phyloP scores from a whole-genome alignment of 768 basidiomycete genomes.

The Hydnum rufescens region DNA sequence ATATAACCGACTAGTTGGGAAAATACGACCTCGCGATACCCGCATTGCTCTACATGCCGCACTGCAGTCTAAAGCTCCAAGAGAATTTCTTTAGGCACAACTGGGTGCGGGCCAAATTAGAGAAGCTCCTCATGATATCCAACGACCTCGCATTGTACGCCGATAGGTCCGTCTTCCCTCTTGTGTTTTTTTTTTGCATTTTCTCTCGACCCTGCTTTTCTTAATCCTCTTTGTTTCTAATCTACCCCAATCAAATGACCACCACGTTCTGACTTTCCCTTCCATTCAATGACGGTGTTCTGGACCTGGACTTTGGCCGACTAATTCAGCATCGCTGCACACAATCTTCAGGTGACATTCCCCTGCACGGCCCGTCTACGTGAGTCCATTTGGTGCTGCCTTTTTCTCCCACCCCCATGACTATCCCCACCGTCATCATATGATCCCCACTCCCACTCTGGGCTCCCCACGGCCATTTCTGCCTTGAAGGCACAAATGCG shows the following conservation, averaged over 20 bases:
- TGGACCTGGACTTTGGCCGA: too few species aligned
- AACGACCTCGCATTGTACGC: slow-evolving; percentile 48
- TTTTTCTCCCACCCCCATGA: background rate
- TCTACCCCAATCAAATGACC: background rate
- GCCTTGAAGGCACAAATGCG: background rate
- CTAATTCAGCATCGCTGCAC: background rate
- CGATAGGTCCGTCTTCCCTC: slow-evolving; percentile 30
- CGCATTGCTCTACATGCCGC: slow-evolving; percentile 50
- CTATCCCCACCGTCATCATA: too few species aligned
- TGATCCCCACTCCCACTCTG: too few species aligned
- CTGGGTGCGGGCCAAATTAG: slow-evolving; percentile 30
- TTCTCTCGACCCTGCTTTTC: background rate
- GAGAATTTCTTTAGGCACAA: slow-evolving; percentile 43
- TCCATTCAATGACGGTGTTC: too few species aligned
- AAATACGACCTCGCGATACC: slow-evolving; percentile 17
- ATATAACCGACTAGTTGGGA: slow-evolving; percentile 3
- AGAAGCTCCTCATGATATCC: slow-evolving; percentile 36
- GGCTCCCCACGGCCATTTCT: background rate
- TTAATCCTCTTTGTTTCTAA: background rate
- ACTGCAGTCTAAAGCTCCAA: slow-evolving; percentile 54
- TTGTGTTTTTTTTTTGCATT: background rate
- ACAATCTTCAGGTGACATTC: background rate
- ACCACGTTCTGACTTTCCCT: too few species aligned
- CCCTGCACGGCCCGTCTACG: background rate
- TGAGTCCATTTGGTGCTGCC: background rate